Evolutionary conservation across 192 early-diverging fungal species (phyloP), one percentile per base, ranked within the genome.

Genomic region (Linnemannia hyalina): DNA sequence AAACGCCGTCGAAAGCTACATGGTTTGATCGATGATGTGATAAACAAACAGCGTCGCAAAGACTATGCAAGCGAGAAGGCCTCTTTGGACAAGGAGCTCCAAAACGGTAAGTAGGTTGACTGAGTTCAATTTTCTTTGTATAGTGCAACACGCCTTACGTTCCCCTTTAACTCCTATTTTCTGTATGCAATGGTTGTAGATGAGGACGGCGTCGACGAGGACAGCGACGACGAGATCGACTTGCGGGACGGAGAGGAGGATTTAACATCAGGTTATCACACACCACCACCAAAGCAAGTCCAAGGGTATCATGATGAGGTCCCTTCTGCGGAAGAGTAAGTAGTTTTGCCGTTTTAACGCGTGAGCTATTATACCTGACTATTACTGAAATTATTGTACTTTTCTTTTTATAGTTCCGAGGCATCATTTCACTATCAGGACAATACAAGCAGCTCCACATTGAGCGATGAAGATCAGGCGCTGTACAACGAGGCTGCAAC

Each of bases 371-470:
- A 75, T 52, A 11, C 29, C 29, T 29, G 29, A 18, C 52, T 29
- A 95, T 95, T 83, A 94, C 95, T 85, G 90, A 95, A 70, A 95
- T 95, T 93, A 92, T 95, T 71, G 13, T 23, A 55, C 54, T 23
- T 44, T 74, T 47, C 42, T 0, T 44, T 44, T 40, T 68, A 46
- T 76, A 68, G 79, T 74, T 63, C 49, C 22, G 79, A 80, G 73
- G 79, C 79, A 70, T 18, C 46, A 49, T 80, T 80, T 49, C 73
- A 80, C 38, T 35, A 70, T 36, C 22, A 26, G 9, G 42, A 40
- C 42, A 46, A 75, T 42, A 18, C 38, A 32, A 75, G 42, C 46
- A 68, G 44, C 20, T 80, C 75, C 73, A 74, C 38, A 68, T 75
- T 80, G 73, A 75, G 47, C 23, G 49, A 68, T 69, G 73, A 68